Conservation (phyloP, 805 yeast species). For the Barnettozyma siamensis region DNA sequence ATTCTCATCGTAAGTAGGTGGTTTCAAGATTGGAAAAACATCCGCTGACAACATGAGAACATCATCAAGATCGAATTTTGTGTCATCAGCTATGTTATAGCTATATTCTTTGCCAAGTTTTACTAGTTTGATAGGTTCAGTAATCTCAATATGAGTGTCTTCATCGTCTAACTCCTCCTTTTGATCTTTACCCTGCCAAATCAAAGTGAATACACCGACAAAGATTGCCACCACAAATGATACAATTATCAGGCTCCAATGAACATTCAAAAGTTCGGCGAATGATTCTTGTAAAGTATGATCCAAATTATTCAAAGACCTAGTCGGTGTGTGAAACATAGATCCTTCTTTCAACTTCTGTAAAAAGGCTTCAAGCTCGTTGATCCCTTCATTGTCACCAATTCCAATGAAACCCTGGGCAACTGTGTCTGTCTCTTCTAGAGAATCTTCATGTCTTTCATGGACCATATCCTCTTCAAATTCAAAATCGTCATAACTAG, state of each 20-base stretch:
- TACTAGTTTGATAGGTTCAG: too few relatives aligned
- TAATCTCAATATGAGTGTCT: too few relatives aligned
- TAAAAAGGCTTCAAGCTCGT: background rate
- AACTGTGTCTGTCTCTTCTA: background rate
- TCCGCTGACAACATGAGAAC: background rate
- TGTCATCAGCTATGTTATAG: background rate
- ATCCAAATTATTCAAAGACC: background rate
- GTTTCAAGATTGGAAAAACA: background rate
- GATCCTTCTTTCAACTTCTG: background rate
- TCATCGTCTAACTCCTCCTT: too few relatives aligned
- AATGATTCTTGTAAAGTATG: background rate
- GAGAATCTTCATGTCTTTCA: background rate
- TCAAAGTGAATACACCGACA: too few relatives aligned
- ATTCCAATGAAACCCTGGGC: background rate
- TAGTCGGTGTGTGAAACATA: background rate
- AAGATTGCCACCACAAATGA: too few relatives aligned
- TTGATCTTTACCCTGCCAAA: too few relatives aligned
- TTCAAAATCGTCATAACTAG: conserved; percentile 1
- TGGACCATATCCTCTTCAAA: background rate
- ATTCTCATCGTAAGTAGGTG: conserved; percentile 1
- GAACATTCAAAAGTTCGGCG: background rate
- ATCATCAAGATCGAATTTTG: conserved; percentile 1
- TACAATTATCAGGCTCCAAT: background rate
- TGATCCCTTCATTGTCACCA: background rate
- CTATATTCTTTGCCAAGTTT: too few relatives aligned